Evolutionary conservation across 345 rosid species (phyloP).

Genomic region (Rubroshorea leprosula): DNA sequence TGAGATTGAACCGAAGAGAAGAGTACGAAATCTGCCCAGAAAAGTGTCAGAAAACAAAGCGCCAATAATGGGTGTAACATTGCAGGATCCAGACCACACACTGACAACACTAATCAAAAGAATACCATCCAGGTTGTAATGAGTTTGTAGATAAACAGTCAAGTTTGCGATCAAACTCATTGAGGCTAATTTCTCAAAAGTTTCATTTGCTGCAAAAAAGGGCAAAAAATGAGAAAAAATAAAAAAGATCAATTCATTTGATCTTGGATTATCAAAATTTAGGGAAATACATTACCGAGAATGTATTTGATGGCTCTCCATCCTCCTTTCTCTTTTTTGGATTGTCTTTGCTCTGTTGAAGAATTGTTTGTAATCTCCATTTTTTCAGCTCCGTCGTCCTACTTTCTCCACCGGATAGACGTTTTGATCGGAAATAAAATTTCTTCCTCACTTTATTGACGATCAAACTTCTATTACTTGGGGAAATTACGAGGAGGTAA

Average conservation of each 20-base stretch:
- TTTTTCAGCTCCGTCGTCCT: too few species aligned
- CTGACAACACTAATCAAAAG: conserved; percentile 39
- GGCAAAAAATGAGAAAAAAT: background rate
- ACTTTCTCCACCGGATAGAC: too few species aligned
- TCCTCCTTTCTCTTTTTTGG: conserved; percentile 20
- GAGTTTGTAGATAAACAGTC: conserved; percentile 39
- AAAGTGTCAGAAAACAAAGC: conserved; percentile 52
- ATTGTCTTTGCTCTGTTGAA: background rate
- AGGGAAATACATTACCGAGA: conserved; percentile 25
- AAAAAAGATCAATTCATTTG: background rate
- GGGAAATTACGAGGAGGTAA: too few species aligned
- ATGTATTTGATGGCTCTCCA: conserved; percentile 42
- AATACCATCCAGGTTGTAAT: conserved; percentile 53
- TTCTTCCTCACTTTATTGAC: too few species aligned
- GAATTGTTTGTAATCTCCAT: background rate
- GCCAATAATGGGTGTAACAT: conserved; percentile 43
- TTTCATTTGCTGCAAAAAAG: conserved; percentile 38
- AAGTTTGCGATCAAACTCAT: conserved; percentile 53
- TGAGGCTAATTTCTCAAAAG: conserved; percentile 65
- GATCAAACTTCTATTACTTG: too few species aligned
- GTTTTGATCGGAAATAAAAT: too few species aligned
- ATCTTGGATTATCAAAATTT: background rate
- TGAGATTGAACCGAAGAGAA: conserved; percentile 40
- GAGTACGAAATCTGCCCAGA: conserved; percentile 46
- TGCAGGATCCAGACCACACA: conserved; percentile 51